Evolutionary conservation across 371 early-diverging fungal genomes (phyloP).

Genomic region (Umbelopsis sp.): DNA sequence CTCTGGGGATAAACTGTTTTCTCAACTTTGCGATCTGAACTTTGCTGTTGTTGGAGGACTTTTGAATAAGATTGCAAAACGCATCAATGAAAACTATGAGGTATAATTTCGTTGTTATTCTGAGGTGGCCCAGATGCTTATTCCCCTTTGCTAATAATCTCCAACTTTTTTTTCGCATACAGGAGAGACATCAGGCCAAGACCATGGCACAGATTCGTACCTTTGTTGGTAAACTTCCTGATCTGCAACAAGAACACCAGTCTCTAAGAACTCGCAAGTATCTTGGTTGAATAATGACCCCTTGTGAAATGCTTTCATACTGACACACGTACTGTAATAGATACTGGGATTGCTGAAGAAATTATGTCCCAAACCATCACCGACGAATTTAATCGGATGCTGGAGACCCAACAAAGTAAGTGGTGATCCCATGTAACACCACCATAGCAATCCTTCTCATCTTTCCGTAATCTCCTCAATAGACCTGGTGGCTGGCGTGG

Average conservation of each 20-base stretch:
- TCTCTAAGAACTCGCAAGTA: conserved; percentile 74
- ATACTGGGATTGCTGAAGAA: conserved; percentile 85
- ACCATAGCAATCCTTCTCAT: not conserved
- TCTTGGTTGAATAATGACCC: conserved; percentile 16
- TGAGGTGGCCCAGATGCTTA: too few species aligned
- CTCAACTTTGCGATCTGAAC: conserved; percentile 84
- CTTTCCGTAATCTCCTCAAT: conserved; percentile 1
- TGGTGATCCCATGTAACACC: not conserved
- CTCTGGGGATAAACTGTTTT: conserved; percentile 75
- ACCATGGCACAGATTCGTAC: conserved; percentile 88
- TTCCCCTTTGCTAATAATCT: not conserved
- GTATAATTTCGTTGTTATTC: conserved; percentile 29
- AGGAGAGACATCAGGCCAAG: conserved; percentile 83
- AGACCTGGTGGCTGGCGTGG: conserved; percentile 85
- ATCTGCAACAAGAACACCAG: conserved; percentile 84
- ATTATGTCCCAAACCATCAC: conserved; percentile 78
- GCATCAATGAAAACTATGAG: conserved; percentile 86
- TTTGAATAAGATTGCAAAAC: conserved; percentile 81
- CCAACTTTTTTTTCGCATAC: not conserved
- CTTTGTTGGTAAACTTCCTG: conserved; percentile 85
- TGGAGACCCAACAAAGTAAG: conserved; percentile 91
- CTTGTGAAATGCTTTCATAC: conserved; percentile 18
- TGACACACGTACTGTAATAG: conserved; percentile 31
- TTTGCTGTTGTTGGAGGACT: conserved; percentile 86
- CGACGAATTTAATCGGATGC: conserved; percentile 76